Evolutionary conservation across 73 alveolate species (phyloP).

Genomic region (Chromera velia): DNA sequence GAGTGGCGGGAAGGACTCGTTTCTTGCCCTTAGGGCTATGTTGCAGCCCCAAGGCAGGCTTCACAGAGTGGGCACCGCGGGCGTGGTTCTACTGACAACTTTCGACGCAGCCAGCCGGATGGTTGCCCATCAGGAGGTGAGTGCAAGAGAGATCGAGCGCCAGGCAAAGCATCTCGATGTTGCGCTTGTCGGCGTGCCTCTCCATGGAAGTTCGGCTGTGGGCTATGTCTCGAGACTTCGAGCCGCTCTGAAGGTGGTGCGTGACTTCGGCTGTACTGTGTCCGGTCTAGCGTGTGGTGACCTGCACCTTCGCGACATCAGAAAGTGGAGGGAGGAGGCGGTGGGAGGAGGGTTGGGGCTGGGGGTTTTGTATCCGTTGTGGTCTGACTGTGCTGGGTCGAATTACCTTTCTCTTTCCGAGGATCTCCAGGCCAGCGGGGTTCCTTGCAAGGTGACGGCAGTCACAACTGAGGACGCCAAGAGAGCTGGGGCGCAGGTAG

Average conservation of each 20-base stretch:
- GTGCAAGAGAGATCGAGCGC: background rate
- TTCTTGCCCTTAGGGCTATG: background rate
- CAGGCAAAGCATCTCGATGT: constrained; percentile 15
- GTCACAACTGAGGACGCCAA: background rate
- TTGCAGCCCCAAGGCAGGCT: background rate
- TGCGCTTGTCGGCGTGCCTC: constrained; percentile 7
- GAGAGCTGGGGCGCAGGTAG: background rate
- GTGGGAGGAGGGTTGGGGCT: background rate
- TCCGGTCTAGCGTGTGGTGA: background rate
- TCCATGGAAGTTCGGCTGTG: constrained; percentile 4
- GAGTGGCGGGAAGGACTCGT: constrained; percentile 26
- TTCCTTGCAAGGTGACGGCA: background rate
- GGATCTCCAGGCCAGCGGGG: background rate
- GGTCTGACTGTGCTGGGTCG: no score
- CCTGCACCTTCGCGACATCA: background rate
- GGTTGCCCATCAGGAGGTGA: constrained; percentile 25
- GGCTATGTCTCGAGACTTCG: background rate
- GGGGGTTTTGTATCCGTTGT: background rate
- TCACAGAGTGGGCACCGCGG: background rate
- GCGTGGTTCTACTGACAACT: constrained; percentile 14
- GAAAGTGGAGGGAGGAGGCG: background rate
- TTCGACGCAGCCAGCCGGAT: constrained; percentile 23
- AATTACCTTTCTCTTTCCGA: background rate
- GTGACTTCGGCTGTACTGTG: background rate
- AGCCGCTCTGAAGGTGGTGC: background rate